Base-by-base conservation (phyloP, 2,329 filamentous ascomycete species). In the Cladobotryum mycophilum region DNA sequence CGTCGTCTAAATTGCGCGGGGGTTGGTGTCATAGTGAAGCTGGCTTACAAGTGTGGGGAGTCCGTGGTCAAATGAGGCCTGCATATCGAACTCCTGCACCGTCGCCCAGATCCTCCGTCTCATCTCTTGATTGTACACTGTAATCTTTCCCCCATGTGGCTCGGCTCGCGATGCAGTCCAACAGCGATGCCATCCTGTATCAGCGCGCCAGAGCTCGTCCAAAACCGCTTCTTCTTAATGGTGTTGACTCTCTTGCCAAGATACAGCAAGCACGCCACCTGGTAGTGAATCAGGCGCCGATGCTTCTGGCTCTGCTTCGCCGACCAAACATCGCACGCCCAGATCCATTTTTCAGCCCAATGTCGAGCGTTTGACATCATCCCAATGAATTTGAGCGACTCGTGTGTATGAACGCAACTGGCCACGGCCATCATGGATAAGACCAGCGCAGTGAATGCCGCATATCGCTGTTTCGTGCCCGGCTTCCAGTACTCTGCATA, bases 161-260 rank as follows among this genome's bases (percentile, higher is more conserved):
- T 76, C 3, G 79, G 79, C 59, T 83, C 80, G 15, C 77, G 76
- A 57, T 84, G 80, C 43, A 84, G 68, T 14, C 79, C 80, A 30
- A 82, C 75, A 2, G 76, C 75, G 51, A 83, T 76, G 49, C 76
- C 79, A 47, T 82, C 76, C 44, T 79, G 78, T 13, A 81, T 74
- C 50, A 83, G 68, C 5, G 74, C 70, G 1, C 80, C 79, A 1
- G 80, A 71, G 37, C 73, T 71, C 14, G 77, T 80, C 80, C 80
- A 83, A 63, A 80, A 82, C 12, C 78, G 72, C 71, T 83, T 83
- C 73, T 83, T 83, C 69, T 82, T 81, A 56, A 83, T 75, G 2
- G 76, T 79, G 64, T 84, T 84, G 55, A 82, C 76, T 30, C 78
- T 71, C 69, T 82, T 83, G 41, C 76, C 78, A 2, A 83, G 72